phyloP scores from a whole-genome alignment of 2,329 filamentous ascomycete species.

The Amauroascus niger region DNA sequence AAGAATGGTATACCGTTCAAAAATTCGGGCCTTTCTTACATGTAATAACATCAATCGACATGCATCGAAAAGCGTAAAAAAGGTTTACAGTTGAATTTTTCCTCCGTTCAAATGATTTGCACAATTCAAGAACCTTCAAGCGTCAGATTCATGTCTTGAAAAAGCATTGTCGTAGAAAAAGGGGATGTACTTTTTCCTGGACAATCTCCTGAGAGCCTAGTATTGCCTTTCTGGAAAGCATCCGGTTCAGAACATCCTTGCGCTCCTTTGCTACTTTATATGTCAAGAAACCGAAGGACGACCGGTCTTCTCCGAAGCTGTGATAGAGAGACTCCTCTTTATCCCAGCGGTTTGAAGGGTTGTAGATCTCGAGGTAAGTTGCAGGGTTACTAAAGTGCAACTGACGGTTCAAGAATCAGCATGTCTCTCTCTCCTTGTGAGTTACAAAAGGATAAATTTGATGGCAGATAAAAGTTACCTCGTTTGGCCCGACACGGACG shows the following conservation, averaged over 20 bases:
- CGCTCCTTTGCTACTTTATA: slow-evolving; percentile 21
- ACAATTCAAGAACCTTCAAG: slow-evolving; percentile 1
- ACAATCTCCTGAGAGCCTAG: slow-evolving; percentile 17
- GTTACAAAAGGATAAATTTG: not conserved
- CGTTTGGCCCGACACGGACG: slow-evolving; percentile 20
- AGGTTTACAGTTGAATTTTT: not conserved
- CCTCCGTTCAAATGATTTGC: slow-evolving; percentile 4
- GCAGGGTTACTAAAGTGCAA: slow-evolving; percentile 19
- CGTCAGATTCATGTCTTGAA: not conserved
- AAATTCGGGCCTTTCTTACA: not conserved
- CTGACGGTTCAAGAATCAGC: slow-evolving; percentile 12
- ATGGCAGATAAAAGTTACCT: slow-evolving; percentile 14
- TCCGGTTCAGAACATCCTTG: slow-evolving; percentile 16
- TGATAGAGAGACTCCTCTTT: slow-evolving; percentile 20
- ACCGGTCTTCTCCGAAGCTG: slow-evolving; percentile 20
- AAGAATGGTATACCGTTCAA: not conserved
- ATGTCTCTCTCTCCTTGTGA: not conserved
- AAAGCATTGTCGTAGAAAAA: not conserved
- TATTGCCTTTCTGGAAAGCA: slow-evolving; percentile 19
- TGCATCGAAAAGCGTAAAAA: slow-evolving; percentile 6
- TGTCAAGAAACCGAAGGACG: slow-evolving; percentile 17
- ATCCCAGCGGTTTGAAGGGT: slow-evolving; percentile 19
- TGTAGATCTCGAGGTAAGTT: slow-evolving; percentile 20
- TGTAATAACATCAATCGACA: slow-evolving; percentile 20
- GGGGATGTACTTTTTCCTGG: slow-evolving; percentile 15